Evolutionary conservation across 306 rosid species (phyloP).

Genomic region (Malus asiatica): DNA sequence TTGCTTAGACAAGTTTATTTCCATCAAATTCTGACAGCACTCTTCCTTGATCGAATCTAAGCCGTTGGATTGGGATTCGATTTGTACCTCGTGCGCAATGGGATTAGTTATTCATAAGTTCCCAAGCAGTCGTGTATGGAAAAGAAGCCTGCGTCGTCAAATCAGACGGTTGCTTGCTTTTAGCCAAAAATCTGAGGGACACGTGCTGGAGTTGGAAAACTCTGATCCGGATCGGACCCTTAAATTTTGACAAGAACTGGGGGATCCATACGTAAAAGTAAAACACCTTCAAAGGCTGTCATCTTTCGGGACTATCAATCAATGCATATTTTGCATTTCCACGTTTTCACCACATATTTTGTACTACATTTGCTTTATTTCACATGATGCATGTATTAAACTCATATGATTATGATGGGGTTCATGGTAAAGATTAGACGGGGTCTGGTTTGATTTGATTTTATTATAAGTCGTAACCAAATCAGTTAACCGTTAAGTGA

Average conservation of each 20-base stretch:
- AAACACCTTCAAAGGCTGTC: not conserved
- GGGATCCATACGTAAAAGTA: not conserved
- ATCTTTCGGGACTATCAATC: no score
- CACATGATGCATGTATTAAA: no score
- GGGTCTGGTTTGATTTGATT: no score
- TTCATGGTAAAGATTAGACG: no score
- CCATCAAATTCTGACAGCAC: not conserved
- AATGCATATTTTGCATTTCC: no score
- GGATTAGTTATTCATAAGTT: not conserved
- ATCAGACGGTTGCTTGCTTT: not conserved
- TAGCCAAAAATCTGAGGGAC: not conserved
- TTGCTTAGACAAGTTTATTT: not conserved
- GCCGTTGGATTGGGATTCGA: not conserved
- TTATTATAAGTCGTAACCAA: no score
- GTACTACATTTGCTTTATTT: no score
- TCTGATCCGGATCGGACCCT: not conserved
- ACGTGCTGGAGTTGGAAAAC: not conserved
- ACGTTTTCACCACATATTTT: no score
- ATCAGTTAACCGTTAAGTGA: no score
- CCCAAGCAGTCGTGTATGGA: not conserved
- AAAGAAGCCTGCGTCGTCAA: not conserved
- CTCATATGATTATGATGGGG: no score
- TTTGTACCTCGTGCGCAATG: not conserved
- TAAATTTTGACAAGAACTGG: not conserved
- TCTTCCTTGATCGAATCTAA: not conserved